A percentile compares a stretch with the other conserved stretches of the same genome.
phyloP scores from a whole-genome alignment of 1,284 basidiomycete genomes.

The Trichosporon inkin region DNA sequence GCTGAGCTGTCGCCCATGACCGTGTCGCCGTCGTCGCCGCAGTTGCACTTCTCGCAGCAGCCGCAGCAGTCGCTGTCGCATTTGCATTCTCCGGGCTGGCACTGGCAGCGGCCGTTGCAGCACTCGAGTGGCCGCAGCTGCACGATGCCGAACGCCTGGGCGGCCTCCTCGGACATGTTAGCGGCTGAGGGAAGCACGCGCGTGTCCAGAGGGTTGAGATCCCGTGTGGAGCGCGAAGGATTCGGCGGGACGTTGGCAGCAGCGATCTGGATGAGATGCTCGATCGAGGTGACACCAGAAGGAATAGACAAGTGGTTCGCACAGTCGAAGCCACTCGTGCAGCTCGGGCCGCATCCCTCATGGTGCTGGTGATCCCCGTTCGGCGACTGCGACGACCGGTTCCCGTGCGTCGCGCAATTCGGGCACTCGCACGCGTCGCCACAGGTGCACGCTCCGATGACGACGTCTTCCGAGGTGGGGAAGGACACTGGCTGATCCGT shows the following conservation, averaged over 20 bases:
- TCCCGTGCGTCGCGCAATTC: conserved; percentile 46
- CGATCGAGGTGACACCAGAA: conserved; percentile 45
- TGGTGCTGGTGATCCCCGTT: conserved; percentile 20
- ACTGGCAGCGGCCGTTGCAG: conserved; percentile 50
- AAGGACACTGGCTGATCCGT: conserved; percentile 37
- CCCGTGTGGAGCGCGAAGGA: conserved; percentile 14
- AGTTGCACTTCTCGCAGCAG: conserved; percentile 47
- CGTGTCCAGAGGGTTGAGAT: conserved; percentile 41
- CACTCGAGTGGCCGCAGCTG: conserved; percentile 49
- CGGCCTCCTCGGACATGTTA: conserved; percentile 35
- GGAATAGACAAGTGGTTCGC: conserved; percentile 43
- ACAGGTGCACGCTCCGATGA: conserved; percentile 48
- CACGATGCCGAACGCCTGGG: conserved; percentile 39
- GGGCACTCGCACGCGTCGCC: conserved; percentile 50
- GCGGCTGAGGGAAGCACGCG: conserved; percentile 39
- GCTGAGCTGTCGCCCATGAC: conserved; percentile 18
- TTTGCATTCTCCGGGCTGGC: conserved; percentile 44
- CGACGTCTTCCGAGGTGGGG: conserved; percentile 43
- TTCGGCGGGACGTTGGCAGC: conserved; percentile 42
- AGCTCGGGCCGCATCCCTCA: conserved; percentile 35
- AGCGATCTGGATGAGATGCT: conserved; percentile 45
- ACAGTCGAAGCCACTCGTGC: conserved; percentile 45
- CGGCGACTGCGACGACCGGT: conserved; percentile 18
- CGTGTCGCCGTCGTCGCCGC: conserved; percentile 38
- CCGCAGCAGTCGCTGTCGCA: conserved; percentile 51